A percentile compares a stretch with the other conserved stretches of the same genome.
Evolutionary conservation across 371 early-diverging fungal genomes (phyloP).

Genomic region (Zancudomyces culisetae): DNA sequence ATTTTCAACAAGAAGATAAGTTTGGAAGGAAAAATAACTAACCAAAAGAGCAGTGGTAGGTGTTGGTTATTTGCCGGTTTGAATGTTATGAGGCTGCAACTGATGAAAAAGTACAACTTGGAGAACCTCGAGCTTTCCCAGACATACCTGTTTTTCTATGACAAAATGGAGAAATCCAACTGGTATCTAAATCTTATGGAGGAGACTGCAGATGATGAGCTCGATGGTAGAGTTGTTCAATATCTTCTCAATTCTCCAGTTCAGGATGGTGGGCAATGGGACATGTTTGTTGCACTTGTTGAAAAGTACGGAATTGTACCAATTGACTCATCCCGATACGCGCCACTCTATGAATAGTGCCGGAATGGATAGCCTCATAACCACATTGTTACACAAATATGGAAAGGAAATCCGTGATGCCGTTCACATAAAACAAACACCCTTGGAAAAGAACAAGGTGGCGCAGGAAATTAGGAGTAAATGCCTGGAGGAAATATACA

Average conservation of each 20-base stretch:
- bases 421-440: not conserved
- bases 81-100: constrained; percentile 31
- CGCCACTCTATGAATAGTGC: constrained; percentile 38
- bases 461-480: constrained; percentile 31
- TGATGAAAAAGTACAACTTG: constrained; percentile 45
- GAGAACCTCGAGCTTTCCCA: constrained; percentile 66
- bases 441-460: constrained; percentile 6
- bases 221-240: constrained; percentile 52
- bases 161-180: constrained; percentile 59
- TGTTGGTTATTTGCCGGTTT: constrained; percentile 74
- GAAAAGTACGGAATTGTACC: constrained; percentile 63
- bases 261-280: constrained; percentile 56
- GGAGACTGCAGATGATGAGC: constrained; percentile 36
- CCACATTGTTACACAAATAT: constrained; percentile 7
- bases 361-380: constrained; percentile 28
- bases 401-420: constrained; percentile 6
- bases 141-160: constrained; percentile 62
- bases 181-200: constrained; percentile 65
- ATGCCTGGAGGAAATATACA: constrained; percentile 40
- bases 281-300: constrained; percentile 52
- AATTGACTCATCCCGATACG: constrained; percentile 42
- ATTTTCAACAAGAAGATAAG: constrained; percentile 2
- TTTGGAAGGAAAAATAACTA: constrained; percentile 30
- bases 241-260: constrained; percentile 45
- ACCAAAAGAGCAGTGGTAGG: constrained; percentile 60